phyloP scores from a whole-genome alignment of 2,329 filamentous ascomycete genomes.

The Aphanocladium album region DNA sequence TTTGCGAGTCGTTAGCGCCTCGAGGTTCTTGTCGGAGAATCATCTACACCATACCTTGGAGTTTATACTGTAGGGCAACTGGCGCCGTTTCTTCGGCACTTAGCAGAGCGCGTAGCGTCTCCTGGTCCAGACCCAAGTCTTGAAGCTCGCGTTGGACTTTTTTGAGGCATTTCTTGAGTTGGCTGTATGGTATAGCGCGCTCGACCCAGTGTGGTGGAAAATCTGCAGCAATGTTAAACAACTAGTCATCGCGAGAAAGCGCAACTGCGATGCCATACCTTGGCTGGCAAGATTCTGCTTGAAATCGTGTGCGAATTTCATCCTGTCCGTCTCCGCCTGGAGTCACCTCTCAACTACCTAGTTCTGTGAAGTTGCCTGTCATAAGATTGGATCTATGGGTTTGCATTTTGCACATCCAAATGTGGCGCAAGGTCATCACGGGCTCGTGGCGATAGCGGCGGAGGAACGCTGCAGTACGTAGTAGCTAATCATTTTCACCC shows the following conservation, averaged over 20 bases:
- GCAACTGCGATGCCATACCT: constrained; percentile 27
- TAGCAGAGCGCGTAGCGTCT: constrained; percentile 63
- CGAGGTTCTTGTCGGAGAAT: background rate
- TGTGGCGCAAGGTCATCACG: background rate
- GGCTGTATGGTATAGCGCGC: constrained; percentile 74
- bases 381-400: background rate
- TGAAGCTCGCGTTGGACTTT: constrained; percentile 68
- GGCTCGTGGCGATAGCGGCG: background rate
- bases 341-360: background rate
- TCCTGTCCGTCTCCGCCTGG: constrained; percentile 29
- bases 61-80: constrained; percentile 48
- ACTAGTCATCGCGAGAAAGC: background rate
- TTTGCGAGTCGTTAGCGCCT: background rate
- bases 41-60: constrained; percentile 39
- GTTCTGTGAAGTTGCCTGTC: background rate
- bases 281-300: constrained; percentile 63
- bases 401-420: constrained; percentile 1
- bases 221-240: constrained; percentile 32
- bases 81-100: constrained; percentile 43
- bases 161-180: constrained; percentile 86
- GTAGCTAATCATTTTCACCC: background rate
- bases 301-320: constrained; percentile 86
- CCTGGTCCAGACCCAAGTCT: constrained; percentile 64
- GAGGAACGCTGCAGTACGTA: background rate
- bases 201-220: constrained; percentile 70